phyloP scores from a whole-genome alignment of 176 grass and related monocot species.

The Tillandsia leiboldiana region DNA sequence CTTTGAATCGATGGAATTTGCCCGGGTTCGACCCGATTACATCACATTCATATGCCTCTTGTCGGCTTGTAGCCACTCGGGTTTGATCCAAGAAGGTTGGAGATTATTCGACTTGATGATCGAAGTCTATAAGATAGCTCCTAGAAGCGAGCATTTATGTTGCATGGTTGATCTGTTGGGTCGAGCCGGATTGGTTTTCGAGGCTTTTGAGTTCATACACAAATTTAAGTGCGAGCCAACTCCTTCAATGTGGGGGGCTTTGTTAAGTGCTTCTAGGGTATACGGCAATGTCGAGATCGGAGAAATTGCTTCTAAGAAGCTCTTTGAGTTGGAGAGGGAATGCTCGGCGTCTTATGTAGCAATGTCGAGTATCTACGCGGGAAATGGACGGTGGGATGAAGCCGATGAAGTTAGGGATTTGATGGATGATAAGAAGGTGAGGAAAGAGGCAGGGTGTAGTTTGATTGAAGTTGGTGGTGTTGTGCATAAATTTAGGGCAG shows the following conservation, averaged over 20 bases:
- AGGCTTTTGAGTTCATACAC: conserved; percentile 38
- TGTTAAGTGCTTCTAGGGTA: conserved; percentile 32
- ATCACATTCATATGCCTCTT: conserved; percentile 43
- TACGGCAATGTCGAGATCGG: conserved; percentile 22
- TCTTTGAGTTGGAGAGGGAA: conserved; percentile 35
- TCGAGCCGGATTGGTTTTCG: conserved; percentile 25
- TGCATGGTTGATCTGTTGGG: conserved; percentile 46
- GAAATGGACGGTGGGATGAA: conserved; percentile 19
- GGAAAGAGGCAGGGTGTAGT: conserved; percentile 40
- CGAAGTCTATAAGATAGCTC: conserved; percentile 12
- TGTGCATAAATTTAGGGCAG: conserved; percentile 32
- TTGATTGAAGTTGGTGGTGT: conserved; percentile 30
- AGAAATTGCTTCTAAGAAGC: conserved; percentile 32
- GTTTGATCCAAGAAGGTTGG: conserved; percentile 27
- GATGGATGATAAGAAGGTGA: conserved; percentile 26
- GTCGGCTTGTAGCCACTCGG: conserved; percentile 42
- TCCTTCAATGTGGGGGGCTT: conserved; percentile 32
- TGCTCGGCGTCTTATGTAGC: conserved; percentile 34
- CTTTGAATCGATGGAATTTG: conserved; percentile 27
- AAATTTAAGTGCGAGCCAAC: conserved; percentile 12
- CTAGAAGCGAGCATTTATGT: conserved; percentile 35
- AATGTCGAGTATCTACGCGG: conserved; percentile 34
- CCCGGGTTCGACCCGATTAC: conserved; percentile 22
- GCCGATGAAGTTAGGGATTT: conserved; percentile 22
- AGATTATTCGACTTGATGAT: conserved; percentile 31